Evolutionary conservation across 257 asterid species (phyloP), one percentile per base, ranked within the genome.

Genomic region (Lycium ferocissimum): DNA sequence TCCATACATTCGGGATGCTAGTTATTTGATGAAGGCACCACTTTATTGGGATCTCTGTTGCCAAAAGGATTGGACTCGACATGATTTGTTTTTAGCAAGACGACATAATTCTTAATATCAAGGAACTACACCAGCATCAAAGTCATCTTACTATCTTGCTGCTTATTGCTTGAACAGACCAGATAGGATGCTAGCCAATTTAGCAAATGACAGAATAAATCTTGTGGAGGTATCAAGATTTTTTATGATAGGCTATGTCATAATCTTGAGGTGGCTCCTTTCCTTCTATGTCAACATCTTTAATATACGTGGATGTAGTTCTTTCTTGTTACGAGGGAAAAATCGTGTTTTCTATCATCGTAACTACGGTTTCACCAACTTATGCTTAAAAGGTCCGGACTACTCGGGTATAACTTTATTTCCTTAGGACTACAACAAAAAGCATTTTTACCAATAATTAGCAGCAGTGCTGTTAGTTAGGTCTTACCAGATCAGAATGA

Each of bases 101-200:
- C 94, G 98, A 88, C 98, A 96, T 90, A 96, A 96, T 92, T 93
- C 94, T 94, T 98, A 94, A 92, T 95, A 95, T 91, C 98, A 95
- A 91, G 99, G 99, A 78, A 87, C 90, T 83, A 95, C 98, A 66
- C 90, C 92, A 73, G 95, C 98, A 70, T 91, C 94, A 15, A 96
- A 92, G 51, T 90, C 94, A 82, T 92, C 99, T 59, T 94, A 98
- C 91, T 97, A 96, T 85, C 98, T 93, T 89, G 96, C 92, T 86
- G 97, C 92, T 87, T 69, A 89, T 85, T 94, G 91, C 83, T 89
- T 93, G 83, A 94, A 93, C 85, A 92, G 94, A 87, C 95, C 96
- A 75, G 99, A 95, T 83, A 92, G 99, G 89, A 95, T 95, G 98
- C 99, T 92, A 89, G 97, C 94, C 86, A 88, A 95, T 92, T 92